Percentiles rank a stretch among this genome's conserved stretches.
phyloP scores from a whole-genome alignment of 2,329 filamentous ascomycete genomes.

The Neofusicoccum kwambonambiense region DNA sequence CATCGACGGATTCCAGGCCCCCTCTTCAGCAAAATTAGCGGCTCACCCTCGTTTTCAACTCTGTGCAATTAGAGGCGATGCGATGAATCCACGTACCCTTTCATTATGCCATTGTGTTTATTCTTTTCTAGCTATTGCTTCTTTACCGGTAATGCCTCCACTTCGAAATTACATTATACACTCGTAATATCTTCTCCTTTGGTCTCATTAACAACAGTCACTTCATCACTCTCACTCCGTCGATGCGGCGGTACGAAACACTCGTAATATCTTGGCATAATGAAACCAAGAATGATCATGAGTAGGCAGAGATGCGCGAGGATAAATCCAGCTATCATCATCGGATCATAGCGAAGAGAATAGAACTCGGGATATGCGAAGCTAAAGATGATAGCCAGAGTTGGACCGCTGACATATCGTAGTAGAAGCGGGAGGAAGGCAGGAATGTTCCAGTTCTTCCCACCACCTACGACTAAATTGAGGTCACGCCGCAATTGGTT shows the following conservation, averaged over 20 bases:
- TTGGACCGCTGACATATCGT: constrained; percentile 33
- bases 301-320: constrained; percentile 42
- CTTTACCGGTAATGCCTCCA: no score
- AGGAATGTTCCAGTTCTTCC: constrained; percentile 58
- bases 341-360: constrained; percentile 31
- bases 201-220: constrained; percentile 28
- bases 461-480: constrained; percentile 53
- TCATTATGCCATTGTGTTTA: no score
- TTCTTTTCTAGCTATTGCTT: no score
- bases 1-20: no score
- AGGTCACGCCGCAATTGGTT: constrained; percentile 58
- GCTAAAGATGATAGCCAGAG: constrained; percentile 35
- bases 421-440: constrained; percentile 51
- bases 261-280: constrained; percentile 56
- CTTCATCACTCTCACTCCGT: constrained; percentile 46
- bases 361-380: constrained; percentile 37
- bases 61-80: no score
- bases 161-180: background rate
- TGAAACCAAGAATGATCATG: constrained; percentile 48
- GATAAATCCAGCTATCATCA: constrained; percentile 37
- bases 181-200: constrained; percentile 29
- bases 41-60: no score
- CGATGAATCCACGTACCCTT: no score
- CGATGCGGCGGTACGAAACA: constrained; percentile 51
- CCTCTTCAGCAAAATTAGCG: no score